These are phyloP conservation scores for Pezicula neosporulosa DNA, from an alignment of 2,329 filamentous ascomycete species.

Conservation along the genomic window DNA sequence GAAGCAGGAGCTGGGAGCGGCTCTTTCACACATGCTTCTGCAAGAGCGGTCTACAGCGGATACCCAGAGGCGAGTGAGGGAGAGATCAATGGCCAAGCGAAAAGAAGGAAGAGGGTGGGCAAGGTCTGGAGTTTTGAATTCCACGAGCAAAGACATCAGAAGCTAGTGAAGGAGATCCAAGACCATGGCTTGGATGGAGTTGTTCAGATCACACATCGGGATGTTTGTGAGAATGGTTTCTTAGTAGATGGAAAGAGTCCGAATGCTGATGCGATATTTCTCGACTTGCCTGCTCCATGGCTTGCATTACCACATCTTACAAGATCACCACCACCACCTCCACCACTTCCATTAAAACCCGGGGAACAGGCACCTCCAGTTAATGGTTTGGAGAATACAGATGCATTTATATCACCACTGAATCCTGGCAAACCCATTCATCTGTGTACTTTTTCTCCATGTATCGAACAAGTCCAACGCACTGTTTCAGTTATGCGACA, in stretches of 20 bases:
- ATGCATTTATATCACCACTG: constrained; percentile 56
- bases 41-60: constrained; percentile 72
- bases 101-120: constrained; percentile 44
- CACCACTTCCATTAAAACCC: constrained; percentile 1
- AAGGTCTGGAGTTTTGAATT: constrained; percentile 83
- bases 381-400: constrained; percentile 10
- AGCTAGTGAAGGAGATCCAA: constrained; percentile 66
- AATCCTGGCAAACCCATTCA: constrained; percentile 70
- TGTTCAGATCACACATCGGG: constrained; percentile 72
- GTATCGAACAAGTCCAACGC: constrained; percentile 90
- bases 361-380: constrained; percentile 3
- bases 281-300: constrained; percentile 81
- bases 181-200: constrained; percentile 62
- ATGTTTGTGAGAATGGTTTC: constrained; percentile 77
- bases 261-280: constrained; percentile 67
- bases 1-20: constrained; percentile 81
- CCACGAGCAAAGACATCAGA: constrained; percentile 67
- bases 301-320: constrained; percentile 74
- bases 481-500: constrained; percentile 79
- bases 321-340: constrained; percentile 42
- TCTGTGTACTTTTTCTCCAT: constrained; percentile 93
- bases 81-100: constrained; percentile 26
- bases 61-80: constrained; percentile 42
- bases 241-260: constrained; percentile 53
- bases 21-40: constrained; percentile 78